Evolutionary conservation across 306 rosid genomes (phyloP).

Genomic region (Vigna mungo): DNA sequence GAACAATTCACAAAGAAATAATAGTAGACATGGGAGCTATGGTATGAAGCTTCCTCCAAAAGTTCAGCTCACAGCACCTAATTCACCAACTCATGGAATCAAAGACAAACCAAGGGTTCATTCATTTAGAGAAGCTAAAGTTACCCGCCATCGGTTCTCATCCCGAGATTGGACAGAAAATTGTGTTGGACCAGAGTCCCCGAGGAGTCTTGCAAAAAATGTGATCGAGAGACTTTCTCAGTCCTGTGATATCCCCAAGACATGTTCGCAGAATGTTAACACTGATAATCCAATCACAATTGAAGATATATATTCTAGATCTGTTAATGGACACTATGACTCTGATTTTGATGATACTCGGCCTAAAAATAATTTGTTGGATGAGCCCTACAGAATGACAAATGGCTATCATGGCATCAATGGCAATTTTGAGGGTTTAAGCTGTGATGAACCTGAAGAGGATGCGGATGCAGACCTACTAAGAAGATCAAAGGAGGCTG

Average conservation of each 20-base stretch:
- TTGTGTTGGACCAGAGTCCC: constrained; percentile 78
- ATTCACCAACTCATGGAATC: constrained; percentile 65
- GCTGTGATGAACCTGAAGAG: constrained; percentile 59
- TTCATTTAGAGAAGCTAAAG: constrained; percentile 79
- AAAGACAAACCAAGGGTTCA: constrained; percentile 65
- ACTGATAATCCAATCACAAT: constrained; percentile 73
- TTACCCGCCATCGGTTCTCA: constrained; percentile 51
- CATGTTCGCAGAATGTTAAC: constrained; percentile 54
- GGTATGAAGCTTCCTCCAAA: constrained; percentile 78
- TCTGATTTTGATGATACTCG: constrained; percentile 58
- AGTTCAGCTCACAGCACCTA: constrained; percentile 67
- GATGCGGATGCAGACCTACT: constrained; percentile 65
- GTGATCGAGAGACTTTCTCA: constrained; percentile 89
- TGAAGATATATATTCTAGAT: constrained; percentile 73
- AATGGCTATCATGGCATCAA: constrained; percentile 56
- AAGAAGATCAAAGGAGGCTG: constrained; percentile 76
- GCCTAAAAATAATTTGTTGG: constrained; percentile 51
- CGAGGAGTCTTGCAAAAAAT: constrained; percentile 83
- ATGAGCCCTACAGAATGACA: constrained; percentile 56
- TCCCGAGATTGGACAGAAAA: constrained; percentile 75
- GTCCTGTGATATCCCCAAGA: constrained; percentile 56
- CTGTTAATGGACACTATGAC: constrained; percentile 56
- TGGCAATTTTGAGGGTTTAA: constrained; percentile 46
- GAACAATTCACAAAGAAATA: constrained; percentile 55
- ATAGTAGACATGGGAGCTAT: constrained; percentile 55